Base-by-base conservation (phyloP, 345 rosid genomes). In the Camelina hispida region DNA sequence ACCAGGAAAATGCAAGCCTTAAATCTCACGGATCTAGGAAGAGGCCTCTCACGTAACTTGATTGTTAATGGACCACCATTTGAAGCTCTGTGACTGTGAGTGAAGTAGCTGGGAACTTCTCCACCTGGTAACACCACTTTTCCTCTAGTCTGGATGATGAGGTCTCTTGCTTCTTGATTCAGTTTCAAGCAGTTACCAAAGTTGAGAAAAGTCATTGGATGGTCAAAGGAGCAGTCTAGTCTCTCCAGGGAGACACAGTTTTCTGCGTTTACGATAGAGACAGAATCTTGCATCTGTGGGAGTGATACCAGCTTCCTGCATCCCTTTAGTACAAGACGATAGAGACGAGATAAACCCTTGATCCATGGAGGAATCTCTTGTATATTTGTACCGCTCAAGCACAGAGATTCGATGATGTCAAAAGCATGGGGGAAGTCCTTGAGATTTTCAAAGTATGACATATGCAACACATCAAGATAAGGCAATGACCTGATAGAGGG, bases 41-140 rank as follows among this genome's bases (percentile, higher is more conserved):
- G 12, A 9, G 42, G 12, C 0, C 12, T 37, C 12, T 37, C 9
- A 14, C 15, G 52, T 22, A 63, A 2, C 1, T 44, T 44, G 20
- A 63, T 9, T 25, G 35, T 25, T 0, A 63, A 0, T 4, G 15
- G 4, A 25, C 54, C 6, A 0, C 68, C 68, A 44, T 11, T 2
- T 37, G 5, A 15, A 25, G 22, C 40, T 44, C n/a, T n/a, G n/a
- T n/a, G n/a, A n/a, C 23, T 14, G 14, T 63, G 4, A 44, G 5
- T 63, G 6, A 63, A 63, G 46, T 44, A 63, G 4, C 14, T 22
- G 25, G 68, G 68, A 18, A 63, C 53, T 63, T 63, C 38, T 43
- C 15, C 15, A 25, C 68, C 38, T 2, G 68, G 68, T 63, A 63
- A 23, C 6, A 3, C 6, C 4, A 8, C 9, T 0, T 15, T 1